Evolutionary conservation across 139 green algal genomes (phyloP).

Genomic region (Spirogloea muscicola): DNA sequence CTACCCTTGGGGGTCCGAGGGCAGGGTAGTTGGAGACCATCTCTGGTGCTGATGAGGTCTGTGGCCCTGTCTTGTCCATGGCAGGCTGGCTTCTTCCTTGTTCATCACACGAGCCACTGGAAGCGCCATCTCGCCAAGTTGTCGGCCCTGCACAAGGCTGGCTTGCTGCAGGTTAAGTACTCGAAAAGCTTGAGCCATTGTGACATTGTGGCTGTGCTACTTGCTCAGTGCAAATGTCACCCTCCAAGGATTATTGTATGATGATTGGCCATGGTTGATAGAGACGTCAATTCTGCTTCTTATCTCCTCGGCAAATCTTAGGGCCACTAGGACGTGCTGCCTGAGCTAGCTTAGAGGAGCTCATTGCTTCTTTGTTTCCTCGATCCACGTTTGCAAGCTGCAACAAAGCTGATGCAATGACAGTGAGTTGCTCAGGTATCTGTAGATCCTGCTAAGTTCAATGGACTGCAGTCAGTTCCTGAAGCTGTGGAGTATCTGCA

Average conservation of each 20-base stretch:
- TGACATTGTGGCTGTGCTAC: not conserved
- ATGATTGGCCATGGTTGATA: not conserved
- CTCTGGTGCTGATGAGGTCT: too few relatives aligned
- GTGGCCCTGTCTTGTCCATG: too few relatives aligned
- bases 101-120: constrained; percentile 31
- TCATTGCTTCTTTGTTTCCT: not conserved
- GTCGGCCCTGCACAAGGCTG: constrained; percentile 17
- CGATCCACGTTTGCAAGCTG: too few relatives aligned
- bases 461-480: constrained; percentile 21
- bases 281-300: not conserved
- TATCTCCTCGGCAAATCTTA: not conserved
- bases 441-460: constrained; percentile 16
- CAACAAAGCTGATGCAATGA: too few relatives aligned
- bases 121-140: constrained; percentile 30
- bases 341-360: not conserved
- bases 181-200: not conserved
- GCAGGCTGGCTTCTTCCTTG: constrained; percentile 44
- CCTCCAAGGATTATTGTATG: too few relatives aligned
- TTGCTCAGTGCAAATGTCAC: not conserved
- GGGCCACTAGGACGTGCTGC: not conserved
- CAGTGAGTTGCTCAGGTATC: too few relatives aligned
- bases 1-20: too few relatives aligned
- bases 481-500: constrained; percentile 40
- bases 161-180: constrained; percentile 21
- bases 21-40: too few relatives aligned